Conservation (phyloP, 495 filamentous ascomycete species). For the Geoglossum glabrum region DNA sequence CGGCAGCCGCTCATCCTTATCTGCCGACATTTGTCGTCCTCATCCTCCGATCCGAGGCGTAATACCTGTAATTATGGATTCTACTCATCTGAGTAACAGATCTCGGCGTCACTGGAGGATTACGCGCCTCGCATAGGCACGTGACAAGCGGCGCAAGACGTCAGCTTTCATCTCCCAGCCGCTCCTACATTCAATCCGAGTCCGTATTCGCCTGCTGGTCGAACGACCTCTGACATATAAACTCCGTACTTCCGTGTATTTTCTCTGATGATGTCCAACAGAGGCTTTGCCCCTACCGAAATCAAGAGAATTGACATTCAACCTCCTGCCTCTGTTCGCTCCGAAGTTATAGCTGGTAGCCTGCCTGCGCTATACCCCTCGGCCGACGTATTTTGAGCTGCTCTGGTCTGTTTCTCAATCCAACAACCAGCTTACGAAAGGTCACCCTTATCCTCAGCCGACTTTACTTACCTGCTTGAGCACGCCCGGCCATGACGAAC, state of each 20-base stretch:
- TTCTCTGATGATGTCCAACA: background rate
- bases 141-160: background rate
- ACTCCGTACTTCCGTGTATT: background rate
- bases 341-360: background rate
- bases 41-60: background rate
- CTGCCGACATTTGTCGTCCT: background rate
- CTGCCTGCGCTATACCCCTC: background rate
- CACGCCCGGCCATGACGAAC: background rate
- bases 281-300: background rate
- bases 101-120: no score
- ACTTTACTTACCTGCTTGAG: background rate
- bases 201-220: background rate
- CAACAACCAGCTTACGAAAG: background rate
- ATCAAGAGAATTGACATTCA: background rate
- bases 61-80: no score
- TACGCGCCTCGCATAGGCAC: background rate
- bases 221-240: background rate
- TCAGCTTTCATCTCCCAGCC: background rate
- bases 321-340: background rate
- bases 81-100: no score
- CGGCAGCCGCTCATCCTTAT: conserved; percentile 24
- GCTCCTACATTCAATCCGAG: background rate
- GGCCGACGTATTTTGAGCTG: background rate
- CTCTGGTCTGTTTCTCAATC: background rate
- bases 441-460: background rate